phyloP scores from a whole-genome alignment of 257 asterid genomes.

The Galeopsis tetrahit region DNA sequence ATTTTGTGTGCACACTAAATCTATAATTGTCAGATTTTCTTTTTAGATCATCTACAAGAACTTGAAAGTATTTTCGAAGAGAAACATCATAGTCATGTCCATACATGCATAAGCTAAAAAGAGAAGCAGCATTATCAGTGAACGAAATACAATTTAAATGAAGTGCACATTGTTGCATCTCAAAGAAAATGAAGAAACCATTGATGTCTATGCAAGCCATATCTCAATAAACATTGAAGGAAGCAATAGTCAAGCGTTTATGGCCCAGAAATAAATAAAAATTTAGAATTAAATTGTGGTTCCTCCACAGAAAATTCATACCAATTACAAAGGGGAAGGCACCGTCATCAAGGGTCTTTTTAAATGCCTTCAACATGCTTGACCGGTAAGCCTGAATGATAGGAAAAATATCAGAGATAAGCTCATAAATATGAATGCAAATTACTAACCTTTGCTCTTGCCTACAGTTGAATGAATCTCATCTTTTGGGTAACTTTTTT shows the following conservation, averaged over 20 bases:
- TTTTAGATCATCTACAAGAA: conserved; percentile 39
- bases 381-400: conserved; percentile 87
- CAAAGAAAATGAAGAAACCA: conserved; percentile 35
- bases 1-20: conserved; percentile 47
- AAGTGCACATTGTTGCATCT: conserved; percentile 36
- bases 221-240: conserved; percentile 31
- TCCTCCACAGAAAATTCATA: conserved; percentile 50
- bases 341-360: conserved; percentile 97
- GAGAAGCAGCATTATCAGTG: conserved; percentile 25
- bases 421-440: conserved; percentile 21
- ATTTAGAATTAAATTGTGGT: conserved; percentile 28
- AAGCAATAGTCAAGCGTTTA: conserved; percentile 27
- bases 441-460: not conserved
- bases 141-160: conserved; percentile 8
- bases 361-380: conserved; percentile 99
- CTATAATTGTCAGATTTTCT: conserved; percentile 35
- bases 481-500: not conserved
- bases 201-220: conserved; percentile 21
- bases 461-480: not conserved
- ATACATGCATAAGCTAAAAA: conserved; percentile 31
- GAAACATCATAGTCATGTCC: conserved; percentile 31
- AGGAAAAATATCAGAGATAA: conserved; percentile 33
- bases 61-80: conserved; percentile 33
- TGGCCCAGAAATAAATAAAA: conserved; percentile 20
- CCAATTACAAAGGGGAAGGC: conserved; percentile 93